Evolutionary conservation across 768 basidiomycete species (phyloP).

Genomic region (Termitomyces sp.): DNA sequence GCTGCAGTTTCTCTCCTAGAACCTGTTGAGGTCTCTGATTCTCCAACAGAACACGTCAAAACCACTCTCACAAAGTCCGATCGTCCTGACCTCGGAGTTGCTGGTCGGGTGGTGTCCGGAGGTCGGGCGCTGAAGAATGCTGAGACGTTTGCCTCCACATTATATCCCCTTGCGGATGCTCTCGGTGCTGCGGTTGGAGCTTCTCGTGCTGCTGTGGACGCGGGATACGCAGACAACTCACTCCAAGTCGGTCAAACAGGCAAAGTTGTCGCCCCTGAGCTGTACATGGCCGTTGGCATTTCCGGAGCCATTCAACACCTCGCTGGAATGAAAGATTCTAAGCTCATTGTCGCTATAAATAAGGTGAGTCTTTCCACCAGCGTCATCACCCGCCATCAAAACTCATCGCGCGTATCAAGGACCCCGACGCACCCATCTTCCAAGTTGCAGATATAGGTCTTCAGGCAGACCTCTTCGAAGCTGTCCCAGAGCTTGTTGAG

Average conservation of each 20-base stretch:
- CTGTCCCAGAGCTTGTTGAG: slow-evolving; percentile 85
- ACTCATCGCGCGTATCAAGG: slow-evolving; percentile 43
- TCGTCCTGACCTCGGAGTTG: slow-evolving; percentile 87
- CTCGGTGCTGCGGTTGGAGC: slow-evolving; percentile 96
- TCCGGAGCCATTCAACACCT: slow-evolving; percentile 99
- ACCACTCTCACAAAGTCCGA: slow-evolving; percentile 86
- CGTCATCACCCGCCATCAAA: background rate
- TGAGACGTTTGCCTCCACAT: slow-evolving; percentile 81
- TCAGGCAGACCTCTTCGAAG: slow-evolving; percentile 90
- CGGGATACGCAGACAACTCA: slow-evolving; percentile 97
- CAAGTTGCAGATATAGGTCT: slow-evolving; percentile 96
- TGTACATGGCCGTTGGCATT: slow-evolving; percentile 96
- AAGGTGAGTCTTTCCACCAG: slow-evolving; percentile 52
- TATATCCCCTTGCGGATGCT: slow-evolving; percentile 90
- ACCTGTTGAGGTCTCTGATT: slow-evolving; percentile 56
- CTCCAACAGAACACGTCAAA: slow-evolving; percentile 60
- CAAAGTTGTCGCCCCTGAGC: slow-evolving; percentile 94
- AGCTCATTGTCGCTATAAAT: slow-evolving; percentile 96
- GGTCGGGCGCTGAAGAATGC: slow-evolving; percentile 94
- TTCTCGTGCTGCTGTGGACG: slow-evolving; percentile 97
- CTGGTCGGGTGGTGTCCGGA: slow-evolving; percentile 88
- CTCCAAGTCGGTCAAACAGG: slow-evolving; percentile 99
- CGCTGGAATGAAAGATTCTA: slow-evolving; percentile 99
- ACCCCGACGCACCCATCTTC: slow-evolving; percentile 97
- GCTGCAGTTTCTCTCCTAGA: slow-evolving; percentile 62